Conservation (phyloP, 148 eudicot genomes). For the Salicornia ramosissima region DNA sequence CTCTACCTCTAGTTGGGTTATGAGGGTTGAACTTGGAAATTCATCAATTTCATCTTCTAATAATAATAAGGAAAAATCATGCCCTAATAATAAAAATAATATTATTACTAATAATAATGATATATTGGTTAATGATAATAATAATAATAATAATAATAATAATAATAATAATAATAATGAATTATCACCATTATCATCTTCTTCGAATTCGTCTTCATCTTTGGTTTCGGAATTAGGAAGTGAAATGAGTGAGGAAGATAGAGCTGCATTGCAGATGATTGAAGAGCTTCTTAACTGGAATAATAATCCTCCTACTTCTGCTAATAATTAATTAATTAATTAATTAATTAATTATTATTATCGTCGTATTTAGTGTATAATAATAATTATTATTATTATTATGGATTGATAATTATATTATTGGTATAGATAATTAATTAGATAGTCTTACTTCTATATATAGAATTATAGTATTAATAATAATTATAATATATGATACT, state of each 20-base stretch:
- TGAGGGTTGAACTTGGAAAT: slow-evolving; percentile 62
- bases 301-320: slow-evolving; percentile 29
- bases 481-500: no score
- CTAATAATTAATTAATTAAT: no score
- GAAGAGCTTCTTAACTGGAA: slow-evolving; percentile 77
- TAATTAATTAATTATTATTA: no score
- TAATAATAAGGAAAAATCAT: no score
- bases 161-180: not conserved
- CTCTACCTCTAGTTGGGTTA: slow-evolving; percentile 70
- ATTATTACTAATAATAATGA: not conserved
- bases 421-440: no score
- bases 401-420: not conserved
- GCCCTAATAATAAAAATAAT: not conserved
- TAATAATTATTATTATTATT: not conserved
- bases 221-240: slow-evolving; percentile 13
- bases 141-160: not conserved
- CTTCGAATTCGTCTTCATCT: slow-evolving; percentile 18
- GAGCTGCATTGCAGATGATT: slow-evolving; percentile 73
- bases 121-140: not conserved
- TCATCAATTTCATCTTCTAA: not conserved
- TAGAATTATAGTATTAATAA: no score
- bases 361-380: no score
- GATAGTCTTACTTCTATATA: not conserved
- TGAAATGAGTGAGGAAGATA: slow-evolving; percentile 58
- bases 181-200: slow-evolving; percentile 5